These are phyloP conservation scores for Axilococcus clingmanii DNA, from an alignment of 139 green algal genomes.

Conservation along the genomic window DNA sequence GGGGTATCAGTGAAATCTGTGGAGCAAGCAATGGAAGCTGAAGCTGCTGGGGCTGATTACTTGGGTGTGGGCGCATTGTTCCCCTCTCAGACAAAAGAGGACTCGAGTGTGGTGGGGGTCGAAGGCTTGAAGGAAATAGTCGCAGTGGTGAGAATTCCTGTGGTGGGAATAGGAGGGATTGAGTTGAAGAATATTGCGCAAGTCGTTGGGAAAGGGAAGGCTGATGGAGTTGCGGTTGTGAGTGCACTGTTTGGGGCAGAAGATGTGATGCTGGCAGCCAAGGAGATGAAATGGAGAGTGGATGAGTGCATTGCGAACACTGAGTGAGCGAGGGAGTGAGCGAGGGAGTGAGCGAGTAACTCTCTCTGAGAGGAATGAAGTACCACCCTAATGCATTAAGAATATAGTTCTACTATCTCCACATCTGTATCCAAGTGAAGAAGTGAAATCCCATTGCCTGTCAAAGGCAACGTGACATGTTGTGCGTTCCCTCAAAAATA, in stretches of 20 bases:
- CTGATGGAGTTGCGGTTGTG: conserved; percentile 67
- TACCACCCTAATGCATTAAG: no score
- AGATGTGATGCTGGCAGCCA: conserved; percentile 37
- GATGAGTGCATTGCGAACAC: no score
- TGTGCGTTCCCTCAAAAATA: no score
- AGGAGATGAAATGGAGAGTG: conserved; percentile 27
- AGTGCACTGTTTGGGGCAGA: conserved; percentile 55
- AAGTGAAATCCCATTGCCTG: no score
- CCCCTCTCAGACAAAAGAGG: conserved; percentile 72
- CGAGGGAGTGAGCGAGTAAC: no score
- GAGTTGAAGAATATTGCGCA: conserved; percentile 38
- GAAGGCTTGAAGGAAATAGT: conserved; percentile 52
- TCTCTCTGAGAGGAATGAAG: no score
- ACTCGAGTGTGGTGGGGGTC: conserved; percentile 60
- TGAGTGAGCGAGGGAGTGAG: no score
- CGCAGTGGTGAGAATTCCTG: conserved; percentile 42
- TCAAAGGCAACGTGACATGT: no score
- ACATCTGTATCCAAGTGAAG: no score
- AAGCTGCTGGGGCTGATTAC: conserved; percentile 80
- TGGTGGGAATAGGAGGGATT: conserved; percentile 87
- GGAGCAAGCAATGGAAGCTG: conserved; percentile 39
- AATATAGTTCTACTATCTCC: no score
- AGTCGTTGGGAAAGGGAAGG: conserved; percentile 29
- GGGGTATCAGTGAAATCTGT: conserved; percentile 74
- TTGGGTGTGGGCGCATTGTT: conserved; percentile 71